A percentile compares a stretch with the other conserved stretches of the same genome.
Evolutionary conservation across 2,329 filamentous ascomycete species (phyloP).

Genomic region (Neofusicoccum umdonicola): DNA sequence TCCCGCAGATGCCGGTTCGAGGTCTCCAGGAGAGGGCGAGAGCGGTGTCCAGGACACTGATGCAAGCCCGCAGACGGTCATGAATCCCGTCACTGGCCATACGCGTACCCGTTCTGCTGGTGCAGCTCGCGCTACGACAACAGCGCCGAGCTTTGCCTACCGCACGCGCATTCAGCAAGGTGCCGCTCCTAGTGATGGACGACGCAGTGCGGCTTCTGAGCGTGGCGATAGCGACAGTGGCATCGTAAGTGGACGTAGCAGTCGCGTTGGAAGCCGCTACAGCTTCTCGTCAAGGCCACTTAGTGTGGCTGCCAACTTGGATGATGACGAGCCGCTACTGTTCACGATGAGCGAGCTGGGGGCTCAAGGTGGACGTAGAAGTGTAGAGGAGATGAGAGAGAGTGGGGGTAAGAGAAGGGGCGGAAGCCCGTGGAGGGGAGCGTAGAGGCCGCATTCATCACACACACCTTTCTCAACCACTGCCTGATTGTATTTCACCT

Average conservation of each 20-base stretch:
- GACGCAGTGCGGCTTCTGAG: constrained; percentile 11
- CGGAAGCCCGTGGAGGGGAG: constrained; percentile 12
- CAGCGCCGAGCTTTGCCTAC: constrained; percentile 8
- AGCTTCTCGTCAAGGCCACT: constrained; percentile 44
- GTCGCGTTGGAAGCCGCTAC: constrained; percentile 31
- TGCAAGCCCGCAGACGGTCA: background rate
- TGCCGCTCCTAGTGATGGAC: background rate
- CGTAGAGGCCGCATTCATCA: background rate
- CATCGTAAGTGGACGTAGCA: constrained; percentile 10
- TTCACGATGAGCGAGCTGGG: constrained; percentile 74
- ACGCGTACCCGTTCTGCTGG: constrained; percentile 6
- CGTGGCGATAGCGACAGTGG: constrained; percentile 15
- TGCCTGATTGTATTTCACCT: background rate
- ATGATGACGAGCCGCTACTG: constrained; percentile 67
- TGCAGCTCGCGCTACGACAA: constrained; percentile 1
- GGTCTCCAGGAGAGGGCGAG: background rate
- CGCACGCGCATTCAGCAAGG: constrained; percentile 7
- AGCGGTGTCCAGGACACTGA: constrained; percentile 1
- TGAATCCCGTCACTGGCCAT: background rate
- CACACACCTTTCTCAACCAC: background rate
- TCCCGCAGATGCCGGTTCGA: background rate
- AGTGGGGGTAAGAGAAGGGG: constrained; percentile 17
- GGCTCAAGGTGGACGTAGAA: constrained; percentile 32
- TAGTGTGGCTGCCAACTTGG: constrained; percentile 29
- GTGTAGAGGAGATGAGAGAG: constrained; percentile 36